Evolutionary conservation across 352 stramenopile genomes (phyloP).

Genomic region (Pythium pectinolyticum): DNA sequence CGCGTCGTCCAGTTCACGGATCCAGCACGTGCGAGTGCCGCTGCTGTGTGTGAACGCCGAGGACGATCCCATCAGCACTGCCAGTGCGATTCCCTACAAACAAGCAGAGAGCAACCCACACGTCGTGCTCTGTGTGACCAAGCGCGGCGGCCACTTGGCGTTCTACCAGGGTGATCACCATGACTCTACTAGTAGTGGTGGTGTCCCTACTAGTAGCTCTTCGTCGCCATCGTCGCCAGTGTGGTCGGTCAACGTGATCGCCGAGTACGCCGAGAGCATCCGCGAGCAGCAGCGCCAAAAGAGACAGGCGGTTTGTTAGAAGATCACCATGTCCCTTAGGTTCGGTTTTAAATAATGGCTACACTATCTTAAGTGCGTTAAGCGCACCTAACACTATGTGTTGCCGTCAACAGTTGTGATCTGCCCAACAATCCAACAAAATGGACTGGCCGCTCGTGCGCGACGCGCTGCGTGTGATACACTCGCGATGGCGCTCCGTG

Average conservation of each 20-base stretch:
- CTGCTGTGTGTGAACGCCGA: slow-evolving; percentile 62
- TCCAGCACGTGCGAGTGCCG: slow-evolving; percentile 46
- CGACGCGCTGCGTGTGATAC: slow-evolving; percentile 15
- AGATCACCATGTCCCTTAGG: not conserved
- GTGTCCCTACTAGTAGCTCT: too few species aligned
- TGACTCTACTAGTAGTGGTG: too few species aligned
- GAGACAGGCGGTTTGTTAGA: not conserved
- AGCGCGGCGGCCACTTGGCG: slow-evolving; percentile 60
- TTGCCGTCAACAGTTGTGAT: slow-evolving; percentile 4
- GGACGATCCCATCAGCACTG: slow-evolving; percentile 70
- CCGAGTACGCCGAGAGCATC: slow-evolving; percentile 58
- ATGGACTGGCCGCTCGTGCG: slow-evolving; percentile 24
- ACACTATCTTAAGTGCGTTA: slow-evolving; percentile 20
- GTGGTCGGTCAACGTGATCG: slow-evolving; percentile 55
- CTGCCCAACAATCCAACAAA: not conserved
- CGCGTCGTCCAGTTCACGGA: slow-evolving; percentile 42
- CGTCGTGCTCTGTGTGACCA: slow-evolving; percentile 69
- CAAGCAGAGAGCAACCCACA: slow-evolving; percentile 53
- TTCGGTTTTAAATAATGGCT: slow-evolving; percentile 20
- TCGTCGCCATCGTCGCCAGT: too few species aligned
- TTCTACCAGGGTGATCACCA: slow-evolving; percentile 59
- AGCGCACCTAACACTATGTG: slow-evolving; percentile 6
- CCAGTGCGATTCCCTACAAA: slow-evolving; percentile 34
- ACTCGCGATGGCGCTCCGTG: not conserved
- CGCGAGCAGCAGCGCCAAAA: slow-evolving; percentile 14